Evolutionary conservation across 495 filamentous ascomycete genomes (phyloP).

Genomic region (Rusavskia elegans): DNA sequence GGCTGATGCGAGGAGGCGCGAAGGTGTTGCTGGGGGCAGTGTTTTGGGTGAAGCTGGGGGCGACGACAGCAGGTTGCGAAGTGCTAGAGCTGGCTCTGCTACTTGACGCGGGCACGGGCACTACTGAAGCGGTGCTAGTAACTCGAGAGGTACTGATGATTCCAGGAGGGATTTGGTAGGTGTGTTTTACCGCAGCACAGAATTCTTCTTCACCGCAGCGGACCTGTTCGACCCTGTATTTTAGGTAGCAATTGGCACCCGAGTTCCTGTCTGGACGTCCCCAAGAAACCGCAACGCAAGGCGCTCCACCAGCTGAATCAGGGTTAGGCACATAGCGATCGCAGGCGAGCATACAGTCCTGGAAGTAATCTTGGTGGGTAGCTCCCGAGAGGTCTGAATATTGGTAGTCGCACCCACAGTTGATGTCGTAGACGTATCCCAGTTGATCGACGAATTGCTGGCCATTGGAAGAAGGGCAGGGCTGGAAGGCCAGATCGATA

Average conservation of each 20-base stretch:
- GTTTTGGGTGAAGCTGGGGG: background rate
- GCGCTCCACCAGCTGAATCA: background rate
- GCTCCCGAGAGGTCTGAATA: background rate
- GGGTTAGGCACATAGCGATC: background rate
- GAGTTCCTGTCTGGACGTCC: background rate
- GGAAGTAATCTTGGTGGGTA: background rate
- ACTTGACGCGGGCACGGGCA: too few species aligned
- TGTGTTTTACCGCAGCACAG: too few species aligned
- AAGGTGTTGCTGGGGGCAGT: background rate
- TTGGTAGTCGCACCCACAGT: background rate
- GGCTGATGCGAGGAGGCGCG: background rate
- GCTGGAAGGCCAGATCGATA: background rate
- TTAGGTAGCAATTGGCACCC: slow-evolving; percentile 5
- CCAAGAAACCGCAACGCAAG: background rate
- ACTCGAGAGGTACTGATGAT: background rate
- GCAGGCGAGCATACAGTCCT: slow-evolving; percentile 2
- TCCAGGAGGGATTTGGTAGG: background rate
- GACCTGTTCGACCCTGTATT: background rate
- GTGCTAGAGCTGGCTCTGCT: background rate
- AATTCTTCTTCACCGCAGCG: background rate
- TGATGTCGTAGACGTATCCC: background rate
- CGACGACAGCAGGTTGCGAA: background rate
- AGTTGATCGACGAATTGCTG: background rate
- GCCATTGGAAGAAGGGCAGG: background rate
- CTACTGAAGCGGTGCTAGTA: too few species aligned